phyloP scores from a whole-genome alignment of 2,329 filamentous ascomycete genomes.

The Calonectria hawksworthii region DNA sequence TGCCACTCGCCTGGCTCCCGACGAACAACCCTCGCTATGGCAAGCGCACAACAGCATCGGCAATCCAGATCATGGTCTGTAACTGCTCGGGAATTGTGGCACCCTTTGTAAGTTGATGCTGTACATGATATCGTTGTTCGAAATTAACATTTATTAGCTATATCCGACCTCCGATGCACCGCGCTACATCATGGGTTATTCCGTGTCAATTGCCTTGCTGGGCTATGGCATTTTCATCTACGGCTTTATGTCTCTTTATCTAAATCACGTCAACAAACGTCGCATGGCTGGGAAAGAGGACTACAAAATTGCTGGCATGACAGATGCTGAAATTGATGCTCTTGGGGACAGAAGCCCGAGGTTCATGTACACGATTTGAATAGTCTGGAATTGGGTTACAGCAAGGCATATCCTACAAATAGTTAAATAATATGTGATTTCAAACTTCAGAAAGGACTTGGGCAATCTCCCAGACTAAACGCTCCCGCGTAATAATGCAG shows the following conservation, averaged over 20 bases:
- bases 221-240: slow-evolving; percentile 20
- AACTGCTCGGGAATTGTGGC: slow-evolving; percentile 25
- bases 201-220: slow-evolving; percentile 23
- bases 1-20: slow-evolving; percentile 23
- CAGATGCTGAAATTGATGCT: slow-evolving; percentile 19
- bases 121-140: neutral
- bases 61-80: slow-evolving; percentile 25
- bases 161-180: slow-evolving; percentile 23
- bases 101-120: slow-evolving; percentile 21
- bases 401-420: neutral
- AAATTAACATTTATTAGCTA: neutral
- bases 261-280: slow-evolving; percentile 20
- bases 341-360: slow-evolving; percentile 25
- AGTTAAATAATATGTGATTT: neutral
- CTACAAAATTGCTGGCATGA: slow-evolving; percentile 20
- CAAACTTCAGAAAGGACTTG: too few species aligned
- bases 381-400: neutral
- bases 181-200: slow-evolving; percentile 21
- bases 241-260: slow-evolving; percentile 19
- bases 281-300: slow-evolving; percentile 22
- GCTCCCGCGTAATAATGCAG: too few species aligned
- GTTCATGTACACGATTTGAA: slow-evolving; percentile 24
- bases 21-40: slow-evolving; percentile 29
- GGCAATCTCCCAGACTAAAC: too few species aligned
- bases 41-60: slow-evolving; percentile 24